Evolutionary conservation across 73 alveolate genomes (phyloP).

Genomic region (Paramecium bursaria): DNA sequence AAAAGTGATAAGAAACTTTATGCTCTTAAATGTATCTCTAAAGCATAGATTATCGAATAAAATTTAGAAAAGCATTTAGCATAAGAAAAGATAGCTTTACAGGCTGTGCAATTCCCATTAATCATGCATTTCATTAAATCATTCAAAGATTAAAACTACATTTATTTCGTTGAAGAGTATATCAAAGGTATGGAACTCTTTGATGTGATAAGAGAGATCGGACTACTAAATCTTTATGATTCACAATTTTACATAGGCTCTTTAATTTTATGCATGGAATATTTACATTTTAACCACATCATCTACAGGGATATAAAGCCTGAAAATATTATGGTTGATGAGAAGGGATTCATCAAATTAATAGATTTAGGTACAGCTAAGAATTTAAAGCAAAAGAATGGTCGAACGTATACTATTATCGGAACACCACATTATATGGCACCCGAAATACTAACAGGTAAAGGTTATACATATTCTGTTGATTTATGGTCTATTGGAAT

Average conservation of each 20-base stretch:
- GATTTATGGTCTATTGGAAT: conserved; percentile 77
- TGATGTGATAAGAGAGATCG: conserved; percentile 73
- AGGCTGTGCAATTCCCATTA: conserved; percentile 69
- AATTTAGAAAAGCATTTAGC: conserved; percentile 61
- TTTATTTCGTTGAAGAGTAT: conserved; percentile 72
- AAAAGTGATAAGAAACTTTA: conserved; percentile 62
- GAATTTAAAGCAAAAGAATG: conserved; percentile 38
- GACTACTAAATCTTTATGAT: conserved; percentile 65
- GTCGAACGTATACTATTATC: conserved; percentile 69
- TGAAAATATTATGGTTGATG: conserved; percentile 85
- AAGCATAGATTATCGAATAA: conserved; percentile 56
- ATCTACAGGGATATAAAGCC: conserved; percentile 86
- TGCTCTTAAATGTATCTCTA: conserved; percentile 72
- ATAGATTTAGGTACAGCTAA: conserved; percentile 89
- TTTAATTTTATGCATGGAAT: conserved; percentile 71
- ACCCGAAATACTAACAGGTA: conserved; percentile 75
- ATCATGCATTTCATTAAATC: conserved; percentile 72
- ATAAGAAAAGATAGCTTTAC: conserved; percentile 61
- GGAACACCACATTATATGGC: conserved; percentile 84
- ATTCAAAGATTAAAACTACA: conserved; percentile 67
- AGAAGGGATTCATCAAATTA: conserved; percentile 82
- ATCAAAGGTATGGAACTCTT: conserved; percentile 74
- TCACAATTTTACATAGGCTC: conserved; percentile 68
- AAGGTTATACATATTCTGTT: conserved; percentile 72
- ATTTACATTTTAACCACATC: conserved; percentile 76